Evolutionary conservation across 805 yeast genomes (phyloP).

Genomic region (Kuraishia capsulata): DNA sequence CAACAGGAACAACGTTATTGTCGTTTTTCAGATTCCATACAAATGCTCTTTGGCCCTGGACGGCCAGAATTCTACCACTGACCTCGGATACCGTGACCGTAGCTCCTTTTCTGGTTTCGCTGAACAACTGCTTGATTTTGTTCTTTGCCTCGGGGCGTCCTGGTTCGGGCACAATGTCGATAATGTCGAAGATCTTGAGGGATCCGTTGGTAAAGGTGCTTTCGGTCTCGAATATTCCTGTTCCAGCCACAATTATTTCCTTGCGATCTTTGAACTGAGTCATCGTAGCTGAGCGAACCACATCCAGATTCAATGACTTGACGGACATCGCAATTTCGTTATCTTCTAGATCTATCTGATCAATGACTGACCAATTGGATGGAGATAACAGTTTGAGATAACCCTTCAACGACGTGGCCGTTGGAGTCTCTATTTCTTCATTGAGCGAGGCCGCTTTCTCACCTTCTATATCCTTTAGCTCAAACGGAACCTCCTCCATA

Average conservation of each 20-base stretch:
- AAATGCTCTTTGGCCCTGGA: slow-evolving; percentile 79
- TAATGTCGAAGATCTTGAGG: slow-evolving; percentile 63
- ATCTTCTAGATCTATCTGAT: slow-evolving; percentile 53
- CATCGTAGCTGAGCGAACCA: not conserved
- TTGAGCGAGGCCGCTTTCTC: slow-evolving; percentile 48
- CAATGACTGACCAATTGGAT: slow-evolving; percentile 67
- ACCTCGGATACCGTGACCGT: slow-evolving; percentile 70
- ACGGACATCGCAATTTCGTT: slow-evolving; percentile 56
- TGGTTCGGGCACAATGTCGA: slow-evolving; percentile 84
- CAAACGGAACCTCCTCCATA: slow-evolving; percentile 46
- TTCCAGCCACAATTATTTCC: slow-evolving; percentile 72
- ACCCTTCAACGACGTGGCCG: slow-evolving; percentile 52
- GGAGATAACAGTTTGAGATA: slow-evolving; percentile 63
- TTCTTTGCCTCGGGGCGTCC: slow-evolving; percentile 76
- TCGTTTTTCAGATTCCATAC: slow-evolving; percentile 82
- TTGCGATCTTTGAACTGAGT: slow-evolving; percentile 34
- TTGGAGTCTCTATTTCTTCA: slow-evolving; percentile 33
- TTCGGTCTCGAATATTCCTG: slow-evolving; percentile 68
- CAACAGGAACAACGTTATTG: slow-evolving; percentile 83
- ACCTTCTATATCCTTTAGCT: slow-evolving; percentile 69
- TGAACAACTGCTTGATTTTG: slow-evolving; percentile 62
- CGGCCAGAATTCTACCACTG: slow-evolving; percentile 72
- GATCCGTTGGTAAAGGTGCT: slow-evolving; percentile 75
- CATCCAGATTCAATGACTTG: slow-evolving; percentile 41
- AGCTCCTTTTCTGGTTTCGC: slow-evolving; percentile 77